Evolutionary conservation across 23 red algal species (phyloP), one percentile per base, ranked within the genome.

Genomic region (Agarophyton chilense): DNA sequence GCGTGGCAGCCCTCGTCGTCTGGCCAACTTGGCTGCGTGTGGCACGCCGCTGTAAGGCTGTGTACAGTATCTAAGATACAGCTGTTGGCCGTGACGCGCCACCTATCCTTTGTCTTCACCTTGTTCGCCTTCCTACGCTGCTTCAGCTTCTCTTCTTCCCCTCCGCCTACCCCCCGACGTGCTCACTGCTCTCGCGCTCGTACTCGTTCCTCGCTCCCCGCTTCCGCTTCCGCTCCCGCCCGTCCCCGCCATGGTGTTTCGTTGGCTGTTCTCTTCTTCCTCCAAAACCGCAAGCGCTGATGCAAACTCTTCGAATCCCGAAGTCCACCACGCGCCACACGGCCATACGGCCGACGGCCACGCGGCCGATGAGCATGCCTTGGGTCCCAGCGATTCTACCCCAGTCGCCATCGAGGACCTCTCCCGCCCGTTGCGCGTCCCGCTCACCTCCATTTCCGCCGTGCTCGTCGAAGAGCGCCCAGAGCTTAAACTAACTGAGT

Each of bases 381-480:
- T 89, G 13, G 52, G 85, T 10, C 85, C 85, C 24, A 52, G 53
- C 6, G 85, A 89, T 28, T 89, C 85, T 29, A 89, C 85, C n/a
- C 85, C 85, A 0, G 58, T 53, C 32, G 85, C 67, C n/a, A 39
- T 63, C 14, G 61, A 77, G 52, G 67, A 61, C 39, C 72, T 72
- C 51, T 58, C 85, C 12, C 71, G 67, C 17, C 77, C 77, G 13
- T 50, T 87, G 34, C 36, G 41, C 40, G 85, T 89, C 19, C 61
- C 88, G 35, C 75, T 91, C 29, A 91, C 32, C 29, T 58, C 88
- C 60, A 72, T 91, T 47, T 52, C 75, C 38, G 42, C 88, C 50
- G 46, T 40, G 43, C 31, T 91, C 41, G 64, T 91, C 10, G 76
- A 81, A 17, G 76, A 74, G 38, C 61, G 49, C 3, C 88, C 88